Conservation (phyloP, 2,329 filamentous ascomycete species). For the Aspergillus pseudoterreus region DNA sequence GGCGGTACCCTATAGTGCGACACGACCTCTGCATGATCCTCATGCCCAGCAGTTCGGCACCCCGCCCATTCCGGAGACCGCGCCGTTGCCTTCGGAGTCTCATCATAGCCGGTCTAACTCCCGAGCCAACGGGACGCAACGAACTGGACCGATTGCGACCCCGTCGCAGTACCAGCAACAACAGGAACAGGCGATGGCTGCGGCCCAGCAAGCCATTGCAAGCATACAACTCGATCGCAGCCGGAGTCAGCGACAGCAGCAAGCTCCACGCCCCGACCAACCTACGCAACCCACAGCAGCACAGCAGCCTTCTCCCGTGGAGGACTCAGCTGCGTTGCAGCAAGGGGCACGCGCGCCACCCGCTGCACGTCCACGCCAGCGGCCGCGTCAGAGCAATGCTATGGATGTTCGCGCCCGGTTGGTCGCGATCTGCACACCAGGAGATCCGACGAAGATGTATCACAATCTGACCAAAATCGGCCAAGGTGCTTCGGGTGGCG, state of each 20-base stretch:
- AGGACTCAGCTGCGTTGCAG: slow-evolving; percentile 36
- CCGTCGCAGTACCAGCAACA: slow-evolving; percentile 59
- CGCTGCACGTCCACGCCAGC: slow-evolving; percentile 67
- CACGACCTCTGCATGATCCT: slow-evolving; percentile 56
- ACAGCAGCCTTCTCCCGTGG: slow-evolving; percentile 35
- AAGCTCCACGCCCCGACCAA: slow-evolving; percentile 53
- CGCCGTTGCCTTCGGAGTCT: slow-evolving; percentile 63
- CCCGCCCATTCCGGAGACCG: slow-evolving; percentile 52
- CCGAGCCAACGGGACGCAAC: slow-evolving; percentile 52
- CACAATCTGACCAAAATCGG: slow-evolving; percentile 89
- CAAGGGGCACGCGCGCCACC: slow-evolving; percentile 46
- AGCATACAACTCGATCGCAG: slow-evolving; percentile 66
- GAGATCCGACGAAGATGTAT: slow-evolving; percentile 85
- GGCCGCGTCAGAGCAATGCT: slow-evolving; percentile 72
- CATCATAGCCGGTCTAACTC: slow-evolving; percentile 68
- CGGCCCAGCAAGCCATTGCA: slow-evolving; percentile 72
- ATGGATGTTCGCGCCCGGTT: slow-evolving; percentile 80
- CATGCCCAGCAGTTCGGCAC: slow-evolving; percentile 37
- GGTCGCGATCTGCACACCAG: slow-evolving; percentile 83
- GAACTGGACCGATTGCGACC: slow-evolving; percentile 39
- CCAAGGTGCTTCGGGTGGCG: slow-evolving; percentile 92
- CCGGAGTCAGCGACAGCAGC: slow-evolving; percentile 65
- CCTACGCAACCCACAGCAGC: slow-evolving; percentile 22
- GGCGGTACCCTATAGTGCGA: slow-evolving; percentile 37
- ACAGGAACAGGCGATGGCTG: slow-evolving; percentile 77